These are phyloP conservation scores for Asterionellopsis glacialis DNA, from an alignment of 108 stramenopile species.

Conservation along the genomic window DNA sequence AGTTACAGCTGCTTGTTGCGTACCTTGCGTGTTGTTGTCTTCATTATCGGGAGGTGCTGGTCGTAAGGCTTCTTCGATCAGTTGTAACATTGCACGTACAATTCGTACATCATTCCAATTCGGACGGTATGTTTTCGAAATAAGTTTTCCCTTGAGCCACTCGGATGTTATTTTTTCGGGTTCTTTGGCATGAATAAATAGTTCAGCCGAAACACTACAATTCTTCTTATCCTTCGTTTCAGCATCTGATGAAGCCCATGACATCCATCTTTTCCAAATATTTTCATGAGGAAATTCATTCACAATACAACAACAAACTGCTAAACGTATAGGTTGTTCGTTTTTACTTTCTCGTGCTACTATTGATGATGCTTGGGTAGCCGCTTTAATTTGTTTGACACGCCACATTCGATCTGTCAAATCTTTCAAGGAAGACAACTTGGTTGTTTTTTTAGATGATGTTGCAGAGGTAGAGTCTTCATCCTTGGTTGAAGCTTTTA, in stretches of 20 bases:
- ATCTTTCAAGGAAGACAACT: slow-evolving; percentile 20
- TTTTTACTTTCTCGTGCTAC: neutral
- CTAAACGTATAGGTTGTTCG: slow-evolving; percentile 20
- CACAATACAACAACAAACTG: slow-evolving; percentile 44
- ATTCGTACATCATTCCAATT: slow-evolving; percentile 50
- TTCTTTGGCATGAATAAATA: slow-evolving; percentile 44
- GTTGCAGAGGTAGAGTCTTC: slow-evolving; percentile 4
- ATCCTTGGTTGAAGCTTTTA: neutral
- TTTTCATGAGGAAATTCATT: slow-evolving; percentile 44
- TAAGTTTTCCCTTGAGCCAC: slow-evolving; percentile 35
- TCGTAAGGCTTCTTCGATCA: slow-evolving; percentile 27
- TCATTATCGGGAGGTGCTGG: no score
- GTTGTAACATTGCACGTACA: slow-evolving; percentile 37
- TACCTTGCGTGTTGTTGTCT: neutral
- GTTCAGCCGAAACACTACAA: slow-evolving; percentile 20
- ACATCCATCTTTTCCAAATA: slow-evolving; percentile 42
- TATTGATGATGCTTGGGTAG: slow-evolving; percentile 3
- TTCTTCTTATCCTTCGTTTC: neutral
- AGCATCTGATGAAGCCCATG: slow-evolving; percentile 3
- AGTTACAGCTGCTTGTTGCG: neutral
- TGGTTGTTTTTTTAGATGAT: slow-evolving; percentile 30
- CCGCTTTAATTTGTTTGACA: slow-evolving; percentile 21
- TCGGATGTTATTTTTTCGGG: slow-evolving; percentile 23
- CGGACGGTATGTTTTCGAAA: slow-evolving; percentile 30
- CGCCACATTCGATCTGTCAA: slow-evolving; percentile 26